phyloP scores from a whole-genome alignment of 202 grass and related monocot species.

The Zizania palustris region DNA sequence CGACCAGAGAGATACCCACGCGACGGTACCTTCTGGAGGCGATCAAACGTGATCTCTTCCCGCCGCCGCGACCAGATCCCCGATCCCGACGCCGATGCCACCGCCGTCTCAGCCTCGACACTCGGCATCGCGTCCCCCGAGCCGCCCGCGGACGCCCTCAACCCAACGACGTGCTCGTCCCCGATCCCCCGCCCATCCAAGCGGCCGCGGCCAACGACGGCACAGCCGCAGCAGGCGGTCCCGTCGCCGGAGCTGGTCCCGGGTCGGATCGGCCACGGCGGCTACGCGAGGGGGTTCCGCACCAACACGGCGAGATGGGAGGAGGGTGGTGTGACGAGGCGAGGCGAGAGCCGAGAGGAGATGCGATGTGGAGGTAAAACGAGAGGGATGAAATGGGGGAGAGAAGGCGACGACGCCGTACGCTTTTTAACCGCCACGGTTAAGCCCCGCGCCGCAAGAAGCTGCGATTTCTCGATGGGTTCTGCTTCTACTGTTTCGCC shows the following conservation, averaged over 20 bases:
- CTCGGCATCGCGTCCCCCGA: constrained; percentile 43
- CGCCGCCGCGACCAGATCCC: constrained; percentile 93
- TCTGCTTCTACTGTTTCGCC: not conserved
- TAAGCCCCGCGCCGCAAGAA: constrained; percentile 16
- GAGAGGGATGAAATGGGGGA: constrained; percentile 24
- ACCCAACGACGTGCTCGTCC: constrained; percentile 20
- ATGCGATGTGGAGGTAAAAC: not conserved
- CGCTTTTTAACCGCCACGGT: constrained; percentile 60
- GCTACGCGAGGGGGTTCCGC: constrained; percentile 26
- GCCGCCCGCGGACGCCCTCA: constrained; percentile 13
- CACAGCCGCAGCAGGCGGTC: not conserved
- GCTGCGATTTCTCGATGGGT: not conserved
- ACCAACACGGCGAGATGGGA: constrained; percentile 17
- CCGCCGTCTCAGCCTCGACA: constrained; percentile 10
- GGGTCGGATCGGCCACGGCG: constrained; percentile 34
- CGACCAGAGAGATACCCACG: constrained; percentile 16
- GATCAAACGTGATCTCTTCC: constrained; percentile 95
- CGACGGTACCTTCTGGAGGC: constrained; percentile 81
- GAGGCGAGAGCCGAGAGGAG: constrained; percentile 40
- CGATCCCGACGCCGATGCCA: constrained; percentile 51
- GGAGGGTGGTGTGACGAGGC: constrained; percentile 13
- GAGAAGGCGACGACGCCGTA: constrained; percentile 54
- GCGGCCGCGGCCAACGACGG: constrained; percentile 19
- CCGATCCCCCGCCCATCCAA: constrained; percentile 33
- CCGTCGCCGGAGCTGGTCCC: constrained; percentile 8